Percentiles rank a stretch among this genome's conserved stretches.
Evolutionary conservation across 345 rosid species (phyloP).

Genomic region (Citrus sp.): DNA sequence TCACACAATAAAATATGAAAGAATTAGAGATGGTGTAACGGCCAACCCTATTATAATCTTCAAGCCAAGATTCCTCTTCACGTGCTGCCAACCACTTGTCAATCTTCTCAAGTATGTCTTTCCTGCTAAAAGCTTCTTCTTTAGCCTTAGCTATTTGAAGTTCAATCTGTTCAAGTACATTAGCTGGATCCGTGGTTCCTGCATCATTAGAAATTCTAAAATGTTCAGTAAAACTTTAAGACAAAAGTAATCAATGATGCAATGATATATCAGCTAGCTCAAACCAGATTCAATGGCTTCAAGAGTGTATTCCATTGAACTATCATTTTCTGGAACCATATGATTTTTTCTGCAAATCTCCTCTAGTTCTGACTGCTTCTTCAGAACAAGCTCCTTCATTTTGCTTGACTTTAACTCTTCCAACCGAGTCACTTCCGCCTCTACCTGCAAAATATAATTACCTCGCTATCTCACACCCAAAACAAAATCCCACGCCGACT

Average conservation of each 20-base stretch:
- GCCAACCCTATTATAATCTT: constrained; percentile 90
- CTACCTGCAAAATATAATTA: constrained; percentile 54
- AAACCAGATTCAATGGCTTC: constrained; percentile 87
- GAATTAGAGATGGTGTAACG: neutral
- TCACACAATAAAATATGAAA: neutral
- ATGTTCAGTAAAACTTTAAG: neutral
- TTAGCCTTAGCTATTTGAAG: constrained; percentile 73
- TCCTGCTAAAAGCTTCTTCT: constrained; percentile 89
- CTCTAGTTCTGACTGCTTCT: constrained; percentile 83
- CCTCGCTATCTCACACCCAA: neutral
- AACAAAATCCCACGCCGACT: neutral
- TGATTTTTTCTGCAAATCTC: constrained; percentile 92
- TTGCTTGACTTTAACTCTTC: constrained; percentile 89
- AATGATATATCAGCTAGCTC: neutral
- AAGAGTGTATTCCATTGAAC: constrained; percentile 56
- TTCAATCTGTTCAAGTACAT: constrained; percentile 76
- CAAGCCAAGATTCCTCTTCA: constrained; percentile 98
- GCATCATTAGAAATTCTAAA: constrained; percentile 13
- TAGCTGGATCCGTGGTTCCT: constrained; percentile 67
- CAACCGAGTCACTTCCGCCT: constrained; percentile 79
- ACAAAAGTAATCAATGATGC: neutral
- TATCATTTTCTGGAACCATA: constrained; percentile 60
- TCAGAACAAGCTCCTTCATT: constrained; percentile 95
- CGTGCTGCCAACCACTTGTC: constrained; percentile 96
- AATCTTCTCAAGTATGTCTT: constrained; percentile 87